Base-by-base conservation (phyloP, 768 basidiomycete species). In the Exidia glandulosa region DNA sequence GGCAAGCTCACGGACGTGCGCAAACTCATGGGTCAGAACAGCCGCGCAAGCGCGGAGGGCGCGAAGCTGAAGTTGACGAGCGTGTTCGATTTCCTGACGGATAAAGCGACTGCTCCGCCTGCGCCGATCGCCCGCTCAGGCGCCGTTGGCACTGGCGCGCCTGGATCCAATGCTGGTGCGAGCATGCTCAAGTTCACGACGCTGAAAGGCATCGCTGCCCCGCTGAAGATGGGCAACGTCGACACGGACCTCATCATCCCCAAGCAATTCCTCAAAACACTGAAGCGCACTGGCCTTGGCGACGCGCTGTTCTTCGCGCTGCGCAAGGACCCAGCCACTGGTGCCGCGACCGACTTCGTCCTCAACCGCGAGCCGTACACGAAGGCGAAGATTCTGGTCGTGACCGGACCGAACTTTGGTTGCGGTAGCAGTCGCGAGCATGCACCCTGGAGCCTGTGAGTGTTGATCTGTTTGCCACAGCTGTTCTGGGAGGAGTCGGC, bases 231-330 rank as follows among this genome's bases (percentile, higher is more conserved):
- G 50, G 82, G 86, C 62, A 91, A 92, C 65, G 85, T 94, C 63
- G 92, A 95, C 73, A 95, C 92, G 52, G 92, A 95, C 67, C 88
- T 87, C 83, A 91, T 95, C 70, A 93, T 94, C 68, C 92, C 92
- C 2, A 93, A 94, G 67, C 91, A 93, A 67, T 94, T 94, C 77
- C 74, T 94, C 71, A 94, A 94, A 74, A 94, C 92, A 0, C 74
- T 95, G 66, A 90, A 93, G 72, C 81, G 92, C 59, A 93, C 92
- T 45, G 92, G 92, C 50, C 79, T 95, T 52, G 88, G 89, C 7
- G 75, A 86, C 59, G 90, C 88, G 23, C 74, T 93, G 57, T 95
- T 95, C 78, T 87, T 79, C 69, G 80, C 87, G n/a, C 75, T 89
- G 41, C 82, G 92, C 55, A 86, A 85, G 68, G 82, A 92, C 67